Conservation (phyloP, 768 basidiomycete genomes). For the Lactifluus rugatus region DNA sequence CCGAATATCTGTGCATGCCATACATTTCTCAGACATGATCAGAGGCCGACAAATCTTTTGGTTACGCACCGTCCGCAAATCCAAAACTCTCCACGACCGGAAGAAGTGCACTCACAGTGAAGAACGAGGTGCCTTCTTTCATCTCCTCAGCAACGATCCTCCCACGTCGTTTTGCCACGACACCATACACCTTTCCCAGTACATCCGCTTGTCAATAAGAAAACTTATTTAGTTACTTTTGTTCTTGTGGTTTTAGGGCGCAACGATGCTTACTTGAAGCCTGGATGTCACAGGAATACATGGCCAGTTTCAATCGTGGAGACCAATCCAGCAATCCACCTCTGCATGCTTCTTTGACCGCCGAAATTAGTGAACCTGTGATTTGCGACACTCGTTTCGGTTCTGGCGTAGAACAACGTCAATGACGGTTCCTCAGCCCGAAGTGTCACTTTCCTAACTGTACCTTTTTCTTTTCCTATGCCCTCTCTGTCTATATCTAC, state of each 20-base stretch:
- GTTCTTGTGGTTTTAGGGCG: not conserved
- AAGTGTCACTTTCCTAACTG: conserved; percentile 21
- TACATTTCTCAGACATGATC: not conserved
- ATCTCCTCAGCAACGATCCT: conserved; percentile 94
- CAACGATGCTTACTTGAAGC: conserved; percentile 67
- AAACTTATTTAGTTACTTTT: conserved; percentile 8
- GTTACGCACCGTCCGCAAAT: conserved; percentile 81
- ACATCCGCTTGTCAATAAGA: conserved; percentile 65
- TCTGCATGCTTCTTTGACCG: conserved; percentile 81
- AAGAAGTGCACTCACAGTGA: conserved; percentile 81
- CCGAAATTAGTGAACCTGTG: conserved; percentile 83
- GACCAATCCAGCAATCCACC: conserved; percentile 95
- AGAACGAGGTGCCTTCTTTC: conserved; percentile 95
- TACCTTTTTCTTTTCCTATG: conserved; percentile 59
- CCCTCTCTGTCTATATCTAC: conserved; percentile 52
- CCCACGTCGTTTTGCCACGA: conserved; percentile 85
- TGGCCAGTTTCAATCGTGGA: conserved; percentile 90
- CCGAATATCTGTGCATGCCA: conserved; percentile 65
- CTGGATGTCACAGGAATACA: conserved; percentile 99
- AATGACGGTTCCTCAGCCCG: not conserved
- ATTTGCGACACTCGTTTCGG: conserved; percentile 77
- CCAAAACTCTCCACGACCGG: conserved; percentile 98
- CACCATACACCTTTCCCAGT: conserved; percentile 93
- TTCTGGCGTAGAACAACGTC: conserved; percentile 33
- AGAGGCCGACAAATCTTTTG: not conserved